Base-by-base conservation (phyloP, 2,329 filamentous ascomycete genomes). In the Emergomyces orientalis region DNA sequence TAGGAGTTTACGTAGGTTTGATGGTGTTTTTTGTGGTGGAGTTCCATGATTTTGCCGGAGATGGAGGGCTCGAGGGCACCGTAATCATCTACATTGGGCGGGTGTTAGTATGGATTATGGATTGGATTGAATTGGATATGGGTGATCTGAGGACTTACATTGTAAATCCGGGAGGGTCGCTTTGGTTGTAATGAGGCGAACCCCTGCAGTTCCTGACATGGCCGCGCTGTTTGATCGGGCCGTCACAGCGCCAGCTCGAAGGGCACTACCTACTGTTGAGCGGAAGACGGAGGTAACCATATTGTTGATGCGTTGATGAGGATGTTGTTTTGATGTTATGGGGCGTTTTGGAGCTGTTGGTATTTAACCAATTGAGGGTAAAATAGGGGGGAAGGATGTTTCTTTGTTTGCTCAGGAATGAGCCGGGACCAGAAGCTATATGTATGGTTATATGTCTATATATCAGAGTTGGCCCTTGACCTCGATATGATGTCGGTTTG, bases 11-110 rank as follows among this genome's bases (percentile, higher is more conserved):
- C 90, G 76, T 96, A 96, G 72, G 91, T 92, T 78, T 93, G 87
- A 82, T 96, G 92, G 83, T 96, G 91, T 79, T 91, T 93, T 80
- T 85, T 87, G 85, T 96, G 89, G 83, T 96, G 92, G 55, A 96
- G 85, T 81, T 96, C 90, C 92, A 96, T 96, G 81, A 96, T 96
- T 79, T 94, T 86, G 76, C 89, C 88, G 58, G 88, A 92, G 80
- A 96, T 84, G 74, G 83, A 77, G 69, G 84, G 85, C 81, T 99
- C 94, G 71, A 99, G 91, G 60, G 92, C 94, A 74, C 88, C 90
- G 78, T 97, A 99, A 83, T 97, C 94, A 76, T 97, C 93, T 96
- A 68, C 14, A 19, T 59, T 32, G 19, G 45, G 45, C 45, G 19
- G 11, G 19, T 39, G 11, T 60, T 60, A 47, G 41, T 32, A 59